A percentile compares a stretch with the other conserved stretches of the same genome.
These are phyloP conservation scores for Drosera capensis DNA, from an alignment of 148 eudicot species.

Conservation along the genomic window DNA sequence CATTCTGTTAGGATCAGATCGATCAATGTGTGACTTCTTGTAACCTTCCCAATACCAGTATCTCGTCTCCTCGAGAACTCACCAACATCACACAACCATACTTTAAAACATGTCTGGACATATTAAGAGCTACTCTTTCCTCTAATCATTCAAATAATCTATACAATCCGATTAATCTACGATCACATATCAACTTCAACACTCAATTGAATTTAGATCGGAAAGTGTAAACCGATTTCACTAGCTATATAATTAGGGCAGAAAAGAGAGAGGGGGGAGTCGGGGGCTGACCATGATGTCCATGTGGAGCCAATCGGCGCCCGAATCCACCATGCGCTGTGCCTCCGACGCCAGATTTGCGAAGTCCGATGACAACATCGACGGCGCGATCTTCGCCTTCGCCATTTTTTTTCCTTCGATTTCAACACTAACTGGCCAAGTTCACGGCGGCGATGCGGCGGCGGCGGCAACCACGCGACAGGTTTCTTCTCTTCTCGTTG, in stretches of 20 bases:
- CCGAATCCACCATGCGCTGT: constrained; percentile 64
- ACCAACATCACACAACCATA: no score
- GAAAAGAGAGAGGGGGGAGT: not conserved
- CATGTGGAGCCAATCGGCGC: constrained; percentile 99
- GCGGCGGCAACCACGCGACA: no score
- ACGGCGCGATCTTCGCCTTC: constrained; percentile 71
- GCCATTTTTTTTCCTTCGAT: constrained; percentile 30
- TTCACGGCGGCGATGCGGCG: not conserved
- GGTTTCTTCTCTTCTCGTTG: no score
- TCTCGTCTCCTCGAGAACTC: no score
- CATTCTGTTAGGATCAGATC: no score
- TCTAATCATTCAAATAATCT: no score
- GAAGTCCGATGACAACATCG: constrained; percentile 95
- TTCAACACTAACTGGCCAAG: not conserved
- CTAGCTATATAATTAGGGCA: not conserved
- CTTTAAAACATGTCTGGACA: no score
- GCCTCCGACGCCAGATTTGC: constrained; percentile 91
- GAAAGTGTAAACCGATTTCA: not conserved
- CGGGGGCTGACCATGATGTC: constrained; percentile 57
- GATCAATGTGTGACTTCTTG: no score
- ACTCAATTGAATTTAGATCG: not conserved
- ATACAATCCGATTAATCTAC: no score
- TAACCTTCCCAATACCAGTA: no score
- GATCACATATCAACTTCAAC: not conserved
- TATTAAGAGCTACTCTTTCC: no score